Percentiles rank a stretch among this genome's conserved stretches.
Conservation (phyloP, 352 stramenopile genomes). For the Phytophthora podocarpi region DNA sequence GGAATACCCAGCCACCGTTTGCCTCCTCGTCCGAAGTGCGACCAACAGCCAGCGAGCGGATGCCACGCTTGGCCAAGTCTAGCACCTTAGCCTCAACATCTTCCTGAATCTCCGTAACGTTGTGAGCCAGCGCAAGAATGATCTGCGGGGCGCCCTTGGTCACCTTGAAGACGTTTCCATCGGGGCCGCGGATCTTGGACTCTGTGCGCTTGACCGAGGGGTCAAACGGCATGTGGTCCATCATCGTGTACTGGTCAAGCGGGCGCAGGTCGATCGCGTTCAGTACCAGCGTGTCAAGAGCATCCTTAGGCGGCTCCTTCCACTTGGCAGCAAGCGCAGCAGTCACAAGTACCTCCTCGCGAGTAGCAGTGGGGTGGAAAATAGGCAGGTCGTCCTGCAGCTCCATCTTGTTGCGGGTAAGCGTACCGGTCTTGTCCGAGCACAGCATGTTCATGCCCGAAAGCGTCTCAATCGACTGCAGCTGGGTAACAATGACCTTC, state of each 20-base stretch:
- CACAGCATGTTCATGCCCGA: conserved; percentile 94
- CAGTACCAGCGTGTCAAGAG: conserved; percentile 92
- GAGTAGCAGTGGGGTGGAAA: conserved; percentile 76
- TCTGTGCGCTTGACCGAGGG: conserved; percentile 92
- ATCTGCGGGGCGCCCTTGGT: conserved; percentile 95
- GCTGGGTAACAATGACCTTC: conserved; percentile 92
- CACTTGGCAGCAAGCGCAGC: conserved; percentile 94
- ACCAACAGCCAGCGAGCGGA: conserved; percentile 89
- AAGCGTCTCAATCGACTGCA: conserved; percentile 93
- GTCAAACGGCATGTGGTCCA: conserved; percentile 87
- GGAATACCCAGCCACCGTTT: conserved; percentile 91
- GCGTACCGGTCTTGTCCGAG: conserved; percentile 96
- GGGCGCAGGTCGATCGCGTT: conserved; percentile 87
- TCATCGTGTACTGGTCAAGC: conserved; percentile 84
- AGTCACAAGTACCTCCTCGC: conserved; percentile 90
- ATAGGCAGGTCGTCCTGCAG: conserved; percentile 92
- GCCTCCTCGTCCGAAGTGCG: conserved; percentile 79
- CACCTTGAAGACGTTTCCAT: conserved; percentile 91
- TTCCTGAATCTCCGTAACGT: conserved; percentile 81
- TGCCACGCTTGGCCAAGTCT: conserved; percentile 86
- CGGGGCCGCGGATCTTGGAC: conserved; percentile 83
- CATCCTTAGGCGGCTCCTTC: conserved; percentile 93
- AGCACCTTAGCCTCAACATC: conserved; percentile 89
- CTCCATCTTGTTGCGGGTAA: conserved; percentile 95
- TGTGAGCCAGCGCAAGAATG: conserved; percentile 83